Base-by-base conservation (phyloP, 1,284 basidiomycete genomes). In the Boletellus deceptivus region DNA sequence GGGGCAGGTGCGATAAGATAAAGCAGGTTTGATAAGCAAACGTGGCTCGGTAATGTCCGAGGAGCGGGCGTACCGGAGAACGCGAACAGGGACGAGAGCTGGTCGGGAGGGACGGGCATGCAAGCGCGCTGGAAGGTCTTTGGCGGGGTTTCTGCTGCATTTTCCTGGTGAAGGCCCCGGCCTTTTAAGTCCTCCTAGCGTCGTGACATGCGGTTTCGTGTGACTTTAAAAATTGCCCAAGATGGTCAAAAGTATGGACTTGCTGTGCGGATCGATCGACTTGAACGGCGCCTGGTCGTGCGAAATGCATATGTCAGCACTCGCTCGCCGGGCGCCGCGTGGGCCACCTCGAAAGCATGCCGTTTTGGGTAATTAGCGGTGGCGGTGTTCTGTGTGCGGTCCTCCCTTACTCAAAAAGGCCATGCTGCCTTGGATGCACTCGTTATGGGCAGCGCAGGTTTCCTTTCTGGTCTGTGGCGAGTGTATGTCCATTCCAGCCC, bases 241-340 rank as follows among this genome's bases (percentile, higher is more conserved):
- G 10, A 37, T 56, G 54, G 66, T 48, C 55, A 69, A 48, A 50
- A 53, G 29, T 35, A 0, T 0, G 5, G 6, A 22, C 20, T 53
- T 62, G 64, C 63, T 64, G 61, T 56, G 33, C 31, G 35, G 2
- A 41, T 18, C 3, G 52, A 54, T 53, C 34, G 45, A 42, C 41
- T 17, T 17, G 27, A 67, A 70, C 68, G 65, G 67, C 50, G 20
- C 20, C 4, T 20, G 20, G 20, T 55, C 16, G 64, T 67, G 67
- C 3, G 65, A 68, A 67, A 24, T 48, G 53, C 20, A 22, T 68
- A 52, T 52, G 63, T 69, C 65, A 69, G 63, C 63, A 44, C 53
- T 39, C 53, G 54, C 55, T 47, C 17, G 57, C 54, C 5, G 9
- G 36, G 16, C 9, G 24, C 17, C 48, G 25, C 46, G 46, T 56